phyloP scores from a whole-genome alignment of 2,329 filamentous ascomycete genomes.

The Cladosporium colombiae region DNA sequence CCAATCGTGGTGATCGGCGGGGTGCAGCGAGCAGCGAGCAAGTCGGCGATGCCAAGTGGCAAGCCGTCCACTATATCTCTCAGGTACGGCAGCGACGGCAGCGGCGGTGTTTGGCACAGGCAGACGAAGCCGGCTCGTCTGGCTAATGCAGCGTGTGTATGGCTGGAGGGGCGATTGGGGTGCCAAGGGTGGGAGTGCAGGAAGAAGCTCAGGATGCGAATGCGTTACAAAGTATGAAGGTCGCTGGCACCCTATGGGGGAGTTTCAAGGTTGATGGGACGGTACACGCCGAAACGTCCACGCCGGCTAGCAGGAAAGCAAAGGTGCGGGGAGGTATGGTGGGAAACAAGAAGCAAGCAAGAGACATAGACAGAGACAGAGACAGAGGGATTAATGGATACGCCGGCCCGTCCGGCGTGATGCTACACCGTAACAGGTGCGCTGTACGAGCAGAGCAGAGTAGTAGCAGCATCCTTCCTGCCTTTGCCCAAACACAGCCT shows the following conservation, averaged over 20 bases:
- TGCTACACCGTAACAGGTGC: background rate
- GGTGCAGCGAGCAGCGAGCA: background rate
- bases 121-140: background rate
- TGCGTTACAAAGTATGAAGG: background rate
- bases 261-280: background rate
- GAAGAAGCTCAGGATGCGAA: background rate
- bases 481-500: background rate
- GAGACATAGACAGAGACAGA: no score
- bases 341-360: background rate
- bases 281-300: background rate
- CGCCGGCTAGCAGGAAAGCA: background rate
- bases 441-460: background rate
- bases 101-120: background rate
- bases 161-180: background rate
- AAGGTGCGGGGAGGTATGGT: background rate
- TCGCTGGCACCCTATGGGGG: background rate
- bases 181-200: background rate
- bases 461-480: background rate
- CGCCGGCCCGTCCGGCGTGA: background rate
- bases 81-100: constrained; percentile 7
- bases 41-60: constrained; percentile 12
- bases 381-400: background rate
- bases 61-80: background rate
- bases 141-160: background rate
- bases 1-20: constrained; percentile 17